Base-by-base conservation (phyloP, 305 asterid genomes). In the Fraxinus platypoda region DNA sequence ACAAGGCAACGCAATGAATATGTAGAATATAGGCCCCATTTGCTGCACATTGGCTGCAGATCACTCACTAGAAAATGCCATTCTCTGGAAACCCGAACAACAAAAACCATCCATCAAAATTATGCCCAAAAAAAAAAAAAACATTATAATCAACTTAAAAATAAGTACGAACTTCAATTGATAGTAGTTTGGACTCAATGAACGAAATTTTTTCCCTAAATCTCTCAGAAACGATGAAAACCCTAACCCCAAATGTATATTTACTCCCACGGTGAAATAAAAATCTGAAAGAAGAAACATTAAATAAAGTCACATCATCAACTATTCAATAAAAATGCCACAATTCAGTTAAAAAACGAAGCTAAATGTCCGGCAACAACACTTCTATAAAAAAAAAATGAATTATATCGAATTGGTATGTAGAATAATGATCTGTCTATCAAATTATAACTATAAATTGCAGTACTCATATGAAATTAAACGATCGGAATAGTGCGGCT, bases 1-100 rank as follows among this genome's bases (percentile, higher is more conserved):
- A 85, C 99, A 93, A 34, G 99, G 99, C 77, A 95, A 85, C 57
- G 99, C 98, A 78, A 94, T 89, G 85, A 95, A 70, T 72, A 93
- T 86, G 88, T 92, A 97, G 87, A 82, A 92, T 76, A 93, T 79
- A 8, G 97, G 95, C 88, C 93, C 98, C 99, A 97, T 94, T 81
- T 76, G 80, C 80, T 41, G 81, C 86, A 83, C 54, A 76, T 26
- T 17, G 73, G 64, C 82, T 52, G 78, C 43, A 72, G 76, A 86
- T 33, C 80, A 81, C 68, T 73, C 76, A 74, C 86, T 84, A 66
- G 83, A 79, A 79, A 31, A 54, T 17, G 5, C 38, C 79, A 35
- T 34, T 76, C 77, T 74, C 78, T 79, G 25, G 76, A 77, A 85
- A 80, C 46, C 88, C 81, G 80, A 77, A 70, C 59, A 78, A 52